phyloP scores from a whole-genome alignment of 2,329 filamentous ascomycete species.

The Colletotrichum filicis region DNA sequence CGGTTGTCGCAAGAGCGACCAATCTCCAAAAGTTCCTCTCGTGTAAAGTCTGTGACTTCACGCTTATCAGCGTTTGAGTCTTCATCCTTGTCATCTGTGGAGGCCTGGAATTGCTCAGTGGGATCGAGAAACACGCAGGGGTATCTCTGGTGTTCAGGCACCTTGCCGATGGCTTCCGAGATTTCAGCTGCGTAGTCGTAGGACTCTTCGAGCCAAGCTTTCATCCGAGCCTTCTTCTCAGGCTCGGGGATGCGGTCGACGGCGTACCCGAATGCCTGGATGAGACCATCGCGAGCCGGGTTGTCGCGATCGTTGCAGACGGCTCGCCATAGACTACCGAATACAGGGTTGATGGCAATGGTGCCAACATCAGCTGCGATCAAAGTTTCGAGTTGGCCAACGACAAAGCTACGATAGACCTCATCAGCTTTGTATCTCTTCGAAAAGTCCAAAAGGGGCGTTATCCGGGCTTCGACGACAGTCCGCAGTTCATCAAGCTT shows the following conservation, averaged over 20 bases:
- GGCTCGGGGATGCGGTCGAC: constrained; percentile 48
- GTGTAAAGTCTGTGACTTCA: constrained; percentile 49
- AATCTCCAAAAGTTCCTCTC: constrained; percentile 61
- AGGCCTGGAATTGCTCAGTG: constrained; percentile 49
- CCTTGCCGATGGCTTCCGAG: constrained; percentile 45
- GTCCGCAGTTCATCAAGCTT: constrained; percentile 39
- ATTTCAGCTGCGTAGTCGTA: constrained; percentile 61
- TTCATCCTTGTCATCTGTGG: constrained; percentile 36
- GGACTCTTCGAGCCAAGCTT: constrained; percentile 60
- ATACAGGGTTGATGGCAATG: constrained; percentile 61
- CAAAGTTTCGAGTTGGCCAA: constrained; percentile 52
- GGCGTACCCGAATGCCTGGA: constrained; percentile 53
- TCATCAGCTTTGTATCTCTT: constrained; percentile 52
- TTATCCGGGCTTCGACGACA: constrained; percentile 39
- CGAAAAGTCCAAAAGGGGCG: constrained; percentile 46
- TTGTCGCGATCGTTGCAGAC: constrained; percentile 59
- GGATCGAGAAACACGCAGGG: constrained; percentile 63
- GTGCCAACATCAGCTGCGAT: constrained; percentile 55
- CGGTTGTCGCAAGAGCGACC: constrained; percentile 60
- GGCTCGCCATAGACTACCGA: constrained; percentile 60
- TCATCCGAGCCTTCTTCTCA: constrained; percentile 52
- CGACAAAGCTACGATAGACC: constrained; percentile 50
- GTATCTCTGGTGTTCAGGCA: constrained; percentile 51
- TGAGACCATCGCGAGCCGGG: constrained; percentile 51
- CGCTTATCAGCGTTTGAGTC: constrained; percentile 39